Evolutionary conservation across 2,329 filamentous ascomycete genomes (phyloP), one percentile per base, ranked within the genome.

Genomic region (Venturia carpophila): DNA sequence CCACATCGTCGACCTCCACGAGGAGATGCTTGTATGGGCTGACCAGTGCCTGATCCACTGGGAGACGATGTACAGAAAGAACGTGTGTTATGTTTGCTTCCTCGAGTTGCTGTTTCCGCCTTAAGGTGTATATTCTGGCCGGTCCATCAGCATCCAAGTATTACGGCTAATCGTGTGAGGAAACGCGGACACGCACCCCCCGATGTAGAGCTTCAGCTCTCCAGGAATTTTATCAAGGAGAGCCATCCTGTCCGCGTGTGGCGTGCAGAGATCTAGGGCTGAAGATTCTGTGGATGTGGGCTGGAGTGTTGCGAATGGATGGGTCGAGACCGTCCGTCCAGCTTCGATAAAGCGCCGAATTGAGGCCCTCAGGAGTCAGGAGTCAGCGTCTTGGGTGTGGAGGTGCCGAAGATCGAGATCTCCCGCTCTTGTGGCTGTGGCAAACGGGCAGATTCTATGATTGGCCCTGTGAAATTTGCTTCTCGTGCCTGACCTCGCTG

Each of bases 1-100:
- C 90, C 63, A 92, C 85, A 78, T 99, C 94, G 75, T 97, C 90
- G 55, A 97, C 86, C 69, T 95, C 88, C 68, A 97, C 88, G 67
- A 86, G 82, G 70, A 91, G 82, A 74, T 95, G 91, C 68, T 87
- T 78, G 74, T 87, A 91, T 52, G 82, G 79, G 68, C 83, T 80
- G 71, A 85, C 87, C 49, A 82, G 80, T 67, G 79, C 78, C 69
- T 82, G 76, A 70, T 83, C 79, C 61, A 84, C 76, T 55, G 83
- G 82, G 69, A 88, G 82, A 60, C 84, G 84, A 67, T 93, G 76
- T 49, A 94, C 89, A 5, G 92, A 96, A n/a, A 97, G 81, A 39
- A 97, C 84, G 76, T 97, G 92, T 2, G 92, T 96, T 74, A 99
- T 91, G 69, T 87, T 86, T 69, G 86, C 85, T 68, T 88, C 83